phyloP scores from a whole-genome alignment of 2,329 filamentous ascomycete species.

The Scortechinia acanthostroma region DNA sequence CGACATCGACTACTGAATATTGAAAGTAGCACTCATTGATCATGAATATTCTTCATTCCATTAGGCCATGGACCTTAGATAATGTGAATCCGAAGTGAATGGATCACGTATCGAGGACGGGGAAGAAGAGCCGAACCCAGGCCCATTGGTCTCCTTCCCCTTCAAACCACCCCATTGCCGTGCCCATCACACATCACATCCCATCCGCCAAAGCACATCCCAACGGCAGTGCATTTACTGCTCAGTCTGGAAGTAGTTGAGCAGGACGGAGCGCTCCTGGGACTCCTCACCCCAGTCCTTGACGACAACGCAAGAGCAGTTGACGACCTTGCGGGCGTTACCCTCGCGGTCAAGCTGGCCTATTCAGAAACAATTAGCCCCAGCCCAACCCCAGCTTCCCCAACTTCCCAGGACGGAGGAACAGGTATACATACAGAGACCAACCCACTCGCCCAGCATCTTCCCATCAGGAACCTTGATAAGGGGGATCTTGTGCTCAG shows the following conservation, averaged over 20 bases:
- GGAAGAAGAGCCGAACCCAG: not conserved
- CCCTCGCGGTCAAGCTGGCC: slow-evolving; percentile 74
- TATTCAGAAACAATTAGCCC: slow-evolving; percentile 24
- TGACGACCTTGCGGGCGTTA: slow-evolving; percentile 75
- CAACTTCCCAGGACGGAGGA: not conserved
- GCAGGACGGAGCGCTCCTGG: slow-evolving; percentile 71
- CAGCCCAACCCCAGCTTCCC: not conserved
- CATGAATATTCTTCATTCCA: too few species aligned
- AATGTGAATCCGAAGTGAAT: too few species aligned
- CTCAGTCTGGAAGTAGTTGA: slow-evolving; percentile 75
- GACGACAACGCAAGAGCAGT: slow-evolving; percentile 77
- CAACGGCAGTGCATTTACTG: slow-evolving; percentile 15
- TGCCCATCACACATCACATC: not conserved
- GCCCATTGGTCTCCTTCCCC: too few species aligned
- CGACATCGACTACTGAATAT: too few species aligned
- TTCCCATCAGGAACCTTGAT: slow-evolving; percentile 79
- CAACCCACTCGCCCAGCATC: slow-evolving; percentile 75
- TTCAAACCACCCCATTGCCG: too few species aligned
- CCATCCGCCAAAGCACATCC: not conserved
- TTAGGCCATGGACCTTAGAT: too few species aligned
- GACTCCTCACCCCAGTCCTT: slow-evolving; percentile 77
- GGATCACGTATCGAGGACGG: too few species aligned
- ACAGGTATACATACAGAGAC: slow-evolving; percentile 57
- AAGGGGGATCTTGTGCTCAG: slow-evolving; percentile 73
- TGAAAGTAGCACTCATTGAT: too few species aligned